Evolutionary conservation across 345 rosid genomes (phyloP).

Genomic region (Eucalyptus tenuipes): DNA sequence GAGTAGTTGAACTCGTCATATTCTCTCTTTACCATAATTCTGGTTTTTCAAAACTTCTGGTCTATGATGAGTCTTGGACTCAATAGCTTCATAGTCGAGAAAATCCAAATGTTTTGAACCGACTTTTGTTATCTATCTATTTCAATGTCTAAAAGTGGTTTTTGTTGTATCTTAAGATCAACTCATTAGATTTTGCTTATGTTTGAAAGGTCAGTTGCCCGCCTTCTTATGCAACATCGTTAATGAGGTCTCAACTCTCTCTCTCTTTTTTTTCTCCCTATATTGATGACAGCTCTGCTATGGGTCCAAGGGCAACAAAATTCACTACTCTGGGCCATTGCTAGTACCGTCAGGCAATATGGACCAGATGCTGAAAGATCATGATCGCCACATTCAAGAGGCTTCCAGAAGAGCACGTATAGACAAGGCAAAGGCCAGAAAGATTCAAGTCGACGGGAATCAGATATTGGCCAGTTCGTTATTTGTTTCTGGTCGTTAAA

Average conservation of each 20-base stretch:
- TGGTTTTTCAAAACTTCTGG: neutral
- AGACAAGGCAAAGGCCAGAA: constrained; percentile 76
- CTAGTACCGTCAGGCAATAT: constrained; percentile 73
- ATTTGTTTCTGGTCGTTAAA: constrained; percentile 75
- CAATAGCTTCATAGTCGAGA: neutral
- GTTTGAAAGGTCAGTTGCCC: neutral
- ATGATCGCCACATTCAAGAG: constrained; percentile 95
- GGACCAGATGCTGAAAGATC: constrained; percentile 96
- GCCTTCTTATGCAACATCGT: neutral
- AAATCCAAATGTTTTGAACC: neutral
- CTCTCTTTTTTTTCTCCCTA: neutral
- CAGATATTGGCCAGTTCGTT: constrained; percentile 51
- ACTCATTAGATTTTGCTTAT: neutral
- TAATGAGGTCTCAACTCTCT: neutral
- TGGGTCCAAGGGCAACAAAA: constrained; percentile 87
- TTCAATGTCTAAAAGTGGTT: neutral
- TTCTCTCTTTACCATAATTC: neutral
- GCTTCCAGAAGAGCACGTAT: constrained; percentile 79
- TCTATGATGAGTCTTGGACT: neutral
- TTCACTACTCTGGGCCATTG: constrained; percentile 93
- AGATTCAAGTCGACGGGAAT: constrained; percentile 48
- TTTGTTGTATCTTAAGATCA: neutral
- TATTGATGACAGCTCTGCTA: constrained; percentile 46
- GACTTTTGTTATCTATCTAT: neutral
- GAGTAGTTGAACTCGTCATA: constrained; percentile 10